phyloP scores from a whole-genome alignment of 768 basidiomycete species.

The Obba rivulosa region DNA sequence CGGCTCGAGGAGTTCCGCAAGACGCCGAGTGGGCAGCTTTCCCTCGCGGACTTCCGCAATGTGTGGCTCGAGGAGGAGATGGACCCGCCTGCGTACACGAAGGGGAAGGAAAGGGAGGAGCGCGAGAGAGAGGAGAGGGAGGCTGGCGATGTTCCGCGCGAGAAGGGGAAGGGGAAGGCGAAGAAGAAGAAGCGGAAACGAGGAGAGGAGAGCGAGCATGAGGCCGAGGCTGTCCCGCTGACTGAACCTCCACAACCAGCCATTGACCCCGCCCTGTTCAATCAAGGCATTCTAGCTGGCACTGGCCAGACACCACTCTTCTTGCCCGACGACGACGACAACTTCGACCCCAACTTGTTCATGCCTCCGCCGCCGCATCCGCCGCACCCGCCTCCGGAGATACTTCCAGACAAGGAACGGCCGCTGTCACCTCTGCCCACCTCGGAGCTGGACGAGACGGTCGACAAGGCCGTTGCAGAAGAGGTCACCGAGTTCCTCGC shows the following conservation, averaged over 20 bases:
- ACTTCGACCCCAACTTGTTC: slow-evolving; percentile 56
- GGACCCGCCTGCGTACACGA: slow-evolving; percentile 87
- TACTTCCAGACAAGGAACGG: slow-evolving; percentile 6
- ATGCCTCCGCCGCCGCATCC: slow-evolving; percentile 12
- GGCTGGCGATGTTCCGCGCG: slow-evolving; percentile 23
- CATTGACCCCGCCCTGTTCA: slow-evolving; percentile 56
- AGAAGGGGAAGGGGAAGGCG: slow-evolving; percentile 28
- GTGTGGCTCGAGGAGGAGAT: slow-evolving; percentile 90
- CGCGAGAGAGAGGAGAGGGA: slow-evolving; percentile 39
- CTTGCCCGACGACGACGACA: slow-evolving; percentile 34
- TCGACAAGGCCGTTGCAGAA: slow-evolving; percentile 57
- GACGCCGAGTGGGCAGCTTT: slow-evolving; percentile 80
- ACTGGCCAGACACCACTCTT: slow-evolving; percentile 29
- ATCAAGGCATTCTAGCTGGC: slow-evolving; percentile 63
- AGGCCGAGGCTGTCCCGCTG: slow-evolving; percentile 24
- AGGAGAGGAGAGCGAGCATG: slow-evolving; percentile 34
- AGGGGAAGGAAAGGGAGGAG: slow-evolving; percentile 66
- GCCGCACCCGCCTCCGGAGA: neutral
- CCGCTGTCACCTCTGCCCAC: slow-evolving; percentile 3
- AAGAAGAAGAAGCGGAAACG: slow-evolving; percentile 36
- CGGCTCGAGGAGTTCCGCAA: slow-evolving; percentile 92
- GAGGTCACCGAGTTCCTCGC: slow-evolving; percentile 67
- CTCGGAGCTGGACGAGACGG: slow-evolving; percentile 51
- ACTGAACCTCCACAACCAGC: slow-evolving; percentile 21
- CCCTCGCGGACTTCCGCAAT: slow-evolving; percentile 83